phyloP scores from a whole-genome alignment of 495 filamentous ascomycete species.

The Daldinia grandis region DNA sequence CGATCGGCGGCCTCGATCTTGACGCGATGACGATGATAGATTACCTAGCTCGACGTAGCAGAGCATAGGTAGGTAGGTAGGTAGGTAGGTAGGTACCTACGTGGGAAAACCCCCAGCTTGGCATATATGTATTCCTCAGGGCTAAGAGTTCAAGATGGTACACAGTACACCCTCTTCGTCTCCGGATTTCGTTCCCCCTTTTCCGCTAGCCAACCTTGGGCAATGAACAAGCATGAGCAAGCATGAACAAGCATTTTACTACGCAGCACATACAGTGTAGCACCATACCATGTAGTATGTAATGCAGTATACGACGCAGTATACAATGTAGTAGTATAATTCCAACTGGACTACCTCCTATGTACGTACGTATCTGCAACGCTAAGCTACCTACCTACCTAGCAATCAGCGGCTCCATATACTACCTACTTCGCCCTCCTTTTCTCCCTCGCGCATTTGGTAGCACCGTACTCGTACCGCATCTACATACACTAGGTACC shows the following conservation, averaged over 20 bases:
- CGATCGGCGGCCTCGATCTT: conserved; percentile 17
- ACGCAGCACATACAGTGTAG: not conserved
- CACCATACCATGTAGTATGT: not conserved
- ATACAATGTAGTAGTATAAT: not conserved
- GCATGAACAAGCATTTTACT: too few species aligned
- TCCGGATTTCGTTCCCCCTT: conserved; percentile 8
- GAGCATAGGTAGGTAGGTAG: too few species aligned
- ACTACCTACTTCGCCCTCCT: not conserved
- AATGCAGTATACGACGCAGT: not conserved
- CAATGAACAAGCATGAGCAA: not conserved
- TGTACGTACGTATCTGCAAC: conserved; percentile 20
- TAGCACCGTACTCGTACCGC: not conserved
- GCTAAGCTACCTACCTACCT: too few species aligned
- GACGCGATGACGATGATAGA: conserved; percentile 5
- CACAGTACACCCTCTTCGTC: conserved; percentile 18
- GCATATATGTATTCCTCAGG: conserved; percentile 13
- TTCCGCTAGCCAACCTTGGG: conserved; percentile 12
- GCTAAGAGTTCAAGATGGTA: conserved; percentile 18
- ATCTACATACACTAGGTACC: too few species aligned
- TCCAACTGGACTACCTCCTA: not conserved
- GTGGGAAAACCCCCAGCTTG: conserved; percentile 3
- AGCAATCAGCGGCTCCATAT: not conserved
- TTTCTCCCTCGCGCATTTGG: not conserved
- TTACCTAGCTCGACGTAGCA: conserved; percentile 4
- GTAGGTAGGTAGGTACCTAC: too few species aligned